A percentile compares a stretch with the other conserved stretches of the same genome.
Evolutionary conservation across 2,329 filamentous ascomycete genomes (phyloP).

Genomic region (Colletotrichum lini): DNA sequence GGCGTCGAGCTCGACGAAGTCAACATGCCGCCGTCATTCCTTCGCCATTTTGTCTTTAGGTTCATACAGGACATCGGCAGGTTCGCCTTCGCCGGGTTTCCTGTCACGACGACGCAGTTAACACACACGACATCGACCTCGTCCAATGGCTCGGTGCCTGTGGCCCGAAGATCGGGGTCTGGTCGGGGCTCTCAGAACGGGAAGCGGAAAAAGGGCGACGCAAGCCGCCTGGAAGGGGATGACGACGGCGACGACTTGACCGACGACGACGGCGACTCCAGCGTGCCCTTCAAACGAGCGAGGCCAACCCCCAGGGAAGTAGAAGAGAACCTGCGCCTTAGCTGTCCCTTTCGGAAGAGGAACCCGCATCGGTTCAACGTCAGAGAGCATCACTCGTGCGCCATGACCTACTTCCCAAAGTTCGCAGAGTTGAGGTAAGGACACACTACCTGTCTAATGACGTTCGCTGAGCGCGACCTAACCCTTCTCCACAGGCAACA

Average conservation of each 20-base stretch:
- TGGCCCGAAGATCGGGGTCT: constrained; percentile 24
- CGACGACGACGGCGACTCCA: constrained; percentile 51
- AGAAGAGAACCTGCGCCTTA: constrained; percentile 57
- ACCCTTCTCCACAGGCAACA: constrained; percentile 51
- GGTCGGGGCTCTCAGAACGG: constrained; percentile 42
- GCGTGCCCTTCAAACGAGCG: constrained; percentile 49
- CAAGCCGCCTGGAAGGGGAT: constrained; percentile 44
- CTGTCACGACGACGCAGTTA: constrained; percentile 47
- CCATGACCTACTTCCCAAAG: constrained; percentile 59
- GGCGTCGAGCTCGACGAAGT: constrained; percentile 55
- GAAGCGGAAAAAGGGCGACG: constrained; percentile 54
- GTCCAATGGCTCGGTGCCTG: constrained; percentile 44
- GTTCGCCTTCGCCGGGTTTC: constrained; percentile 46
- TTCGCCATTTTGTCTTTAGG: constrained; percentile 51
- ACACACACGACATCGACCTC: constrained; percentile 51
- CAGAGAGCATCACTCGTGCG: constrained; percentile 60
- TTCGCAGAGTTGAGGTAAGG: constrained; percentile 57
- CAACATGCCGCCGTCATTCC: constrained; percentile 46
- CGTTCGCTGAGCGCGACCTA: neutral
- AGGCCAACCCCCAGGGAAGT: constrained; percentile 51
- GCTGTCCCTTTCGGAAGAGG: constrained; percentile 61
- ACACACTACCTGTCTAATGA: neutral
- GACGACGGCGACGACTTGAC: constrained; percentile 54
- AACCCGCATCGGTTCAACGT: constrained; percentile 63
- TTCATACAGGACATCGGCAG: constrained; percentile 53